These are phyloP conservation scores for Lablab purpureus DNA, from an alignment of 306 rosid genomes.

Conservation along the genomic window DNA sequence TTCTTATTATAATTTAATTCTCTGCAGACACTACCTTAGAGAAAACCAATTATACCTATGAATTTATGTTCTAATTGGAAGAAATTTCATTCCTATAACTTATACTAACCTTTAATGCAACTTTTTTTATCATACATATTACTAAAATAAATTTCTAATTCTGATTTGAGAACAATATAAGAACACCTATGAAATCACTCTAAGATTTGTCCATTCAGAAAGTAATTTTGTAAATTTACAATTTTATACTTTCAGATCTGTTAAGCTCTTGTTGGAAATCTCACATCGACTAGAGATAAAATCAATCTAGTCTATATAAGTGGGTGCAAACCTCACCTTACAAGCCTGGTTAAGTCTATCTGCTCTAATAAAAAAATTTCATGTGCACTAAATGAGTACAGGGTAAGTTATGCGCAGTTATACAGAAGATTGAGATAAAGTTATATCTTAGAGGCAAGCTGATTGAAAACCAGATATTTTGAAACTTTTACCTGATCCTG, in stretches of 20 bases:
- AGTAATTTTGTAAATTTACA: neutral
- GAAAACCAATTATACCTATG: neutral
- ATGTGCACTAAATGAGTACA: neutral
- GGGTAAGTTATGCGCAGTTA: neutral
- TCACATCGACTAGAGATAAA: too few species aligned
- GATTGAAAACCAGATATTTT: neutral
- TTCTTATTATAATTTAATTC: neutral
- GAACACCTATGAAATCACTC: neutral
- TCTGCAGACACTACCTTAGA: neutral
- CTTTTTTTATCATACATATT: neutral
- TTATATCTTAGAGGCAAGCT: neutral
- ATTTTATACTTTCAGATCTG: neutral
- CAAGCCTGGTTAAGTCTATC: too few species aligned
- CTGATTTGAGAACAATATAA: neutral
- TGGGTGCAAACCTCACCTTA: too few species aligned
- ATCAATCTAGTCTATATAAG: too few species aligned
- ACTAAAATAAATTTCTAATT: neutral
- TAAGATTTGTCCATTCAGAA: neutral
- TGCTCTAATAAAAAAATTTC: too few species aligned
- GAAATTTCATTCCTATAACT: neutral
- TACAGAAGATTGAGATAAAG: neutral
- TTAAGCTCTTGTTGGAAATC: too few species aligned
- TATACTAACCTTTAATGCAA: neutral
- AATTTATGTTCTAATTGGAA: neutral
- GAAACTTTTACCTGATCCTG: conserved; percentile 69